Evolutionary conservation across 1,284 basidiomycete species (phyloP).

Genomic region (Athelia psychrophila): DNA sequence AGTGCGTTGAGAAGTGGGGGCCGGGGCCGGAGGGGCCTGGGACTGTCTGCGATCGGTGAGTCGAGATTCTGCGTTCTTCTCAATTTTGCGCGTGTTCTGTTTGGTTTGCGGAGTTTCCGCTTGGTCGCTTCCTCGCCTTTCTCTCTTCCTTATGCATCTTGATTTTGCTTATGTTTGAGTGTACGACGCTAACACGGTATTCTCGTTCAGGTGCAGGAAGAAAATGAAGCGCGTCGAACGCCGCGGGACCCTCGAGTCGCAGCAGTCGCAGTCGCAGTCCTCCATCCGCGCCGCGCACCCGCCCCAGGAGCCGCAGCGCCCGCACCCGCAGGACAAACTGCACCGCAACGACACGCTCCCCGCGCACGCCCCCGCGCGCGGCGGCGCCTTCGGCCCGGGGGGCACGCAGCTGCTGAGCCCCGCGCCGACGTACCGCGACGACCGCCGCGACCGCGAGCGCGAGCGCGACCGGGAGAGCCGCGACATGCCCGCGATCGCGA

Average conservation of each 20-base stretch:
- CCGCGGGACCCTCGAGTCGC: slow-evolving; percentile 59
- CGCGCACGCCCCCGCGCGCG: slow-evolving; percentile 12
- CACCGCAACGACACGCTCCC: slow-evolving; percentile 20
- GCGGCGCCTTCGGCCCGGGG: slow-evolving; percentile 15
- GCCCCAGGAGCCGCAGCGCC: slow-evolving; percentile 1
- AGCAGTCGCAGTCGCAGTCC: slow-evolving; percentile 19
- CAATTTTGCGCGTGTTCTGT: not conserved
- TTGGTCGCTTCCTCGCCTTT: slow-evolving; percentile 6
- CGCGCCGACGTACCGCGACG: slow-evolving; percentile 2
- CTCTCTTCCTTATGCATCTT: slow-evolving; percentile 1
- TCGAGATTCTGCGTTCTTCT: slow-evolving; percentile 11
- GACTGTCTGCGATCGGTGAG: slow-evolving; percentile 76
- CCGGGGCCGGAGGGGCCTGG: slow-evolving; percentile 80
- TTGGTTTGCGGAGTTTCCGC: slow-evolving; percentile 4
- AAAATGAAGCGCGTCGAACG: slow-evolving; percentile 84
- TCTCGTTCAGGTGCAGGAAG: slow-evolving; percentile 59
- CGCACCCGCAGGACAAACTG: not conserved
- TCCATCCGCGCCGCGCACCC: slow-evolving; percentile 4
- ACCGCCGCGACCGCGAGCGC: not conserved
- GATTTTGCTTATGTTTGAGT: slow-evolving; percentile 3
- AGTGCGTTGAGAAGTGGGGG: slow-evolving; percentile 86
- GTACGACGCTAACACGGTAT: not conserved
- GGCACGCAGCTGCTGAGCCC: slow-evolving; percentile 22
- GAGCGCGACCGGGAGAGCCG: not conserved
- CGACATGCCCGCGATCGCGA: not conserved